Evolutionary conservation across 2,329 filamentous ascomycete species (phyloP), one percentile per base, ranked within the genome.

Genomic region (Calcarisporium arbuscula): DNA sequence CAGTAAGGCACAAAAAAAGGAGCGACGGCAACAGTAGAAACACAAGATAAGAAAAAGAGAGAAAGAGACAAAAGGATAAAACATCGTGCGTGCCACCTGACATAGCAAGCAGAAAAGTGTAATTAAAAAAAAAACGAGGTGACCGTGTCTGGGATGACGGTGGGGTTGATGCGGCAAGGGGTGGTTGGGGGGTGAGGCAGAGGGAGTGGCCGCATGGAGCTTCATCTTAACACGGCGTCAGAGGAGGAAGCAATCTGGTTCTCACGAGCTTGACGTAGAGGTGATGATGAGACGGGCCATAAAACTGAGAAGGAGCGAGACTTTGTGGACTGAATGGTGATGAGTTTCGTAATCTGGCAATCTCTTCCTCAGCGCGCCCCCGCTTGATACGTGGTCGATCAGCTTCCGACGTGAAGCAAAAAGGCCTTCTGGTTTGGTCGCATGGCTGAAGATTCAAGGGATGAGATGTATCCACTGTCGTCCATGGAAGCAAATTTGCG

Each of bases 401-500:
- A 34, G 80, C 74, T 50, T 94, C 88, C 1, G 86, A 90, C 5
- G 82, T 86, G 28, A 87, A n/a, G 70, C 14, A 85, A 68, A 37
- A 77, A 69, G 12, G 65, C 66, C 40, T 75, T 68, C 44, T 77
- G 74, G 43, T 80, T 78, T 30, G 83, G 80, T 39, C 90, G 77
- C 56, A 86, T 74, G 11, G 74, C 87, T 0, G 92, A 96, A 4
- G 92, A 96, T 49, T 95, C 89, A 14, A 96, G 72, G 0, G 89
- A 95, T 2, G 92, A 96, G 56, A 94, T 95, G 60, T 96, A 98
- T 26, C 92, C 92, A 55, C 90, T 96, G 60, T 98, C 92, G 51
- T 76, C 86, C 67, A 94, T 82, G 10, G 83, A 82, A 19, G 76
- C 75, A 50, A 84, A 77, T 57, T 87, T 90, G 46, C 84, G 81